Conservation (phyloP, 2,329 filamentous ascomycete genomes). For the Colletotrichum somersetense region DNA sequence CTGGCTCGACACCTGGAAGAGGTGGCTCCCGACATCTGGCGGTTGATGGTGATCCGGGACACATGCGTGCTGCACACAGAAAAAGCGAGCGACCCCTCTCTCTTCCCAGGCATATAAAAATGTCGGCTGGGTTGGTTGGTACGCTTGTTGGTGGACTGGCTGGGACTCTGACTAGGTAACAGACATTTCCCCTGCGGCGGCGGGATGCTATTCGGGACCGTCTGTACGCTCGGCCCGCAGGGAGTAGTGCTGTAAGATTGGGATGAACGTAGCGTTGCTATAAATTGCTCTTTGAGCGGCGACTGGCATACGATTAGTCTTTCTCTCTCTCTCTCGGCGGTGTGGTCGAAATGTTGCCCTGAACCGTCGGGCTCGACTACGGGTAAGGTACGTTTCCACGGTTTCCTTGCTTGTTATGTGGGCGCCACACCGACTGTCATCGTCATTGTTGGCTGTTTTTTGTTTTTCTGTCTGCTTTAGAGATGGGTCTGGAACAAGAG, state of each 20-base stretch:
- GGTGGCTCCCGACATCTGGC: slow-evolving; percentile 26
- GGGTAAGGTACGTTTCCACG: slow-evolving; percentile 16
- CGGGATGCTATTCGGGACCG: slow-evolving; percentile 21
- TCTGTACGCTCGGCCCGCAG: slow-evolving; percentile 26
- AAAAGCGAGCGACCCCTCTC: neutral
- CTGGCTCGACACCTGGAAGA: slow-evolving; percentile 28
- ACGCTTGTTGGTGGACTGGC: neutral
- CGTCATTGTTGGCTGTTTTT: slow-evolving; percentile 4
- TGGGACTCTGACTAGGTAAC: slow-evolving; percentile 22
- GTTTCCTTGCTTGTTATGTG: slow-evolving; percentile 12
- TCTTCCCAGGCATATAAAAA: neutral
- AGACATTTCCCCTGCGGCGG: neutral
- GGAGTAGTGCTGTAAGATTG: slow-evolving; percentile 18
- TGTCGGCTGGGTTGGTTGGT: neutral
- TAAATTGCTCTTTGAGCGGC: slow-evolving; percentile 30
- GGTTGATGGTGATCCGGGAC: slow-evolving; percentile 29
- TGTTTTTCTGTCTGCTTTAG: neutral
- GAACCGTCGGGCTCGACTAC: slow-evolving; percentile 17
- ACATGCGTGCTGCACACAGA: slow-evolving; percentile 16
- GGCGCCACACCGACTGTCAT: slow-evolving; percentile 6
- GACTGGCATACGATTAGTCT: slow-evolving; percentile 24
- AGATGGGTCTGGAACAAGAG: slow-evolving; percentile 6
- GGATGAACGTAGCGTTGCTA: slow-evolving; percentile 27
- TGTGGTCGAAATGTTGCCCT: slow-evolving; percentile 21
- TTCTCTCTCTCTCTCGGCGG: slow-evolving; percentile 22